These are phyloP conservation scores for Abortiporus biennis DNA, from an alignment of 1,284 basidiomycete species.

Conservation along the genomic window DNA sequence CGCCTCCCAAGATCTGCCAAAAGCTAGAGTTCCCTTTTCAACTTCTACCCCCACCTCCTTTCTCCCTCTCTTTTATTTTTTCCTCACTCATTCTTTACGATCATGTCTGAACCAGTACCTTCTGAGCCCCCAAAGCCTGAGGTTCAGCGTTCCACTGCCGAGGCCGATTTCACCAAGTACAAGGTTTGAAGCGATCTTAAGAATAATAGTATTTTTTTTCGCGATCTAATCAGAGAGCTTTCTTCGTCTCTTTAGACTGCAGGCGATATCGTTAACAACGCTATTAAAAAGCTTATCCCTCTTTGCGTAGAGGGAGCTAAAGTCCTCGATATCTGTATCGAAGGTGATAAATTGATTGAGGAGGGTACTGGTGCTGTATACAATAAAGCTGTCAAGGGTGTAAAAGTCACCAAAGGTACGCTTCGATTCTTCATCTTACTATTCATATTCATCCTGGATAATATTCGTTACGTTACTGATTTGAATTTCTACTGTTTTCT, in stretches of 20 bases:
- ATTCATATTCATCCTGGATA: constrained; percentile 6
- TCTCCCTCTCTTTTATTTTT: too few relatives aligned
- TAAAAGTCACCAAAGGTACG: constrained; percentile 83
- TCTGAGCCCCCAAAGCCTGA: too few relatives aligned
- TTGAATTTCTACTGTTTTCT: background rate
- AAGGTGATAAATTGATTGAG: constrained; percentile 91
- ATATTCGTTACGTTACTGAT: constrained; percentile 6
- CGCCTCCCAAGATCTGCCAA: background rate
- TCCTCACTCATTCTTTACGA: constrained; percentile 29
- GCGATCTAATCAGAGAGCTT: constrained; percentile 9
- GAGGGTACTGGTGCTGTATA: constrained; percentile 81
- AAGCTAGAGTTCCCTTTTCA: background rate
- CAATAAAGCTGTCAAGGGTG: constrained; percentile 86
- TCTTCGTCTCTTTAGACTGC: constrained; percentile 54
- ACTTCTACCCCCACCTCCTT: background rate
- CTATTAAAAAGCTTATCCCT: constrained; percentile 82
- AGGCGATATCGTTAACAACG: constrained; percentile 84
- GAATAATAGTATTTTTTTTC: constrained; percentile 1
- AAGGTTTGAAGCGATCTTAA: constrained; percentile 44
- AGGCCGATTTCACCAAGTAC: constrained; percentile 79
- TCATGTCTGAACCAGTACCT: constrained; percentile 18
- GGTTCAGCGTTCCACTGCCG: constrained; percentile 46
- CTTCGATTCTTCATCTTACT: constrained; percentile 13
- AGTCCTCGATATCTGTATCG: constrained; percentile 85
- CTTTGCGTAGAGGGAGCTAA: constrained; percentile 78